Evolutionary conservation across 306 rosid species (phyloP), one percentile per base, ranked within the genome.

Genomic region (Ammopiptanthus mongolicus): DNA sequence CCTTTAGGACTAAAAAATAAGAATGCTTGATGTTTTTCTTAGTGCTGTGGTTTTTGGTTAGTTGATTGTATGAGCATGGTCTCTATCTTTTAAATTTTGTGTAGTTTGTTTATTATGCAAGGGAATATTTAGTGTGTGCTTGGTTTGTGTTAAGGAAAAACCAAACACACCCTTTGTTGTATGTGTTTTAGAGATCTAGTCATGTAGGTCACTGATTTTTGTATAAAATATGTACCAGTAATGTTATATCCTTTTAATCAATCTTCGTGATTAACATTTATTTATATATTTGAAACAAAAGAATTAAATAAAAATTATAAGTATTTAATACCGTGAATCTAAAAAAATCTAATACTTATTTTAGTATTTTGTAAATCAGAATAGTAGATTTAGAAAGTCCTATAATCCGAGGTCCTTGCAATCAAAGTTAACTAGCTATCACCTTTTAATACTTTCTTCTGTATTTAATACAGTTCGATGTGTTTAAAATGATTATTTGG

Each of bases 1-100:
- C 71, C 83, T 33, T 65, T 59, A 14, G 83, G 47, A 59, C 77
- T 31, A 5, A 89, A 88, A 83, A 77, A 47, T 48, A 91, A 94
- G 91, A 75, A 86, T 44, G 79, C 77, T 46, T 88, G 76, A 84
- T 56, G 36, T 17, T 52, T 29, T 37, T 61, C 33, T 52, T 28
- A 17, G 72, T 14, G 68, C 41, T 62, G 19, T 10, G 4, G 31
- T 36, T 48, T 25, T 41, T 41, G 25, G 25, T 33, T 69, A 39
- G 37, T 44, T 79, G 6, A 47, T 73, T 71, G 50, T 65, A 68
- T 13, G 28, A 69, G 72, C 47, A 78, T 63, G 65, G 58, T 69
- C 79, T 78, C 47, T 37, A 14, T 56, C 74, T 28, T 36, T 36
- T 50, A 11, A 1, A 8, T 73, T 78, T 42, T 82, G 13, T 23